phyloP scores from a whole-genome alignment of 768 basidiomycete species.

The Lactarius quietus region DNA sequence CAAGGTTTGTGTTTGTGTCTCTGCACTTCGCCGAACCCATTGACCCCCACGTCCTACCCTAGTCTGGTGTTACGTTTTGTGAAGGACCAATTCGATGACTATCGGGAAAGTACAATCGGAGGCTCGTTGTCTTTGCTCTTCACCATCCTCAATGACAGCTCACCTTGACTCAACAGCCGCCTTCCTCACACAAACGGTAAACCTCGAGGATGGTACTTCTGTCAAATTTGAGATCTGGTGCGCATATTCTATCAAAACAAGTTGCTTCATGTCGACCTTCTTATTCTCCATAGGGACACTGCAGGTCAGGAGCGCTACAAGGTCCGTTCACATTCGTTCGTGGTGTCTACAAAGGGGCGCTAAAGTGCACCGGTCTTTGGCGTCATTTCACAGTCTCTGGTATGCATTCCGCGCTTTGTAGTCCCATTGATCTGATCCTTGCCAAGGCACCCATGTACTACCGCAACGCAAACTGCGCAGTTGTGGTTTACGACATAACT shows the following conservation, averaged over 20 bases:
- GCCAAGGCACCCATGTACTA: constrained; percentile 92
- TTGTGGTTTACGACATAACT: constrained; percentile 96
- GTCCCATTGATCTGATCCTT: not conserved
- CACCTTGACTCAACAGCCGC: constrained; percentile 56
- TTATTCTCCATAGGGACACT: constrained; percentile 65
- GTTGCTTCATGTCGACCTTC: not conserved
- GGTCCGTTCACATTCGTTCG: constrained; percentile 34
- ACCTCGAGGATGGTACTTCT: constrained; percentile 79
- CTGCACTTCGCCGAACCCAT: constrained; percentile 25
- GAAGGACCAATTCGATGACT: constrained; percentile 94
- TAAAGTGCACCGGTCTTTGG: constrained; percentile 14
- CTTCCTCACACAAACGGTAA: constrained; percentile 97
- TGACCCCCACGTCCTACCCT: constrained; percentile 32
- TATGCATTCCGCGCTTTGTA: constrained; percentile 32
- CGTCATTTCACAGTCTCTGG: constrained; percentile 39
- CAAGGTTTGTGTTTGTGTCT: constrained; percentile 51
- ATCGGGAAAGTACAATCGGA: constrained; percentile 92
- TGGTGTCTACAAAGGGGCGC: constrained; percentile 26
- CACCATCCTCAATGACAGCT: constrained; percentile 21
- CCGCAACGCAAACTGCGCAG: constrained; percentile 89
- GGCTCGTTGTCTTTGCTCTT: constrained; percentile 41
- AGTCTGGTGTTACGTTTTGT: constrained; percentile 95
- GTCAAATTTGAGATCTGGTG: constrained; percentile 99
- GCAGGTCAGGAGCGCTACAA: constrained; percentile 96
- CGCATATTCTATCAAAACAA: constrained; percentile 27